Base-by-base conservation (phyloP, 768 basidiomycete genomes). In the Leccinum subgranulosum region DNA sequence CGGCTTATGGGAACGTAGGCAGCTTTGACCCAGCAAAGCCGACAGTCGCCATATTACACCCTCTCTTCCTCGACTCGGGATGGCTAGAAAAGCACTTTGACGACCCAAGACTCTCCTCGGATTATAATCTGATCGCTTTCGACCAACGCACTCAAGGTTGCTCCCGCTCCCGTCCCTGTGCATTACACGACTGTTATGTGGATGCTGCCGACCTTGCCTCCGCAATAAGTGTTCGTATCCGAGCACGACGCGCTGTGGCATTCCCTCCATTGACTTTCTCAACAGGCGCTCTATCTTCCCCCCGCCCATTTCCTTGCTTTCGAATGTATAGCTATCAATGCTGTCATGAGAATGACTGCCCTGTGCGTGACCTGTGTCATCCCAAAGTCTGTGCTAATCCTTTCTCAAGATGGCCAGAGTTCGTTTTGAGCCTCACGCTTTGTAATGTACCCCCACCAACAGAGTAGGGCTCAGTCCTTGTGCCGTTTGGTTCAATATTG, bases 131-230 rank as follows among this genome's bases (percentile, higher is more conserved):
- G 29, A 84, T 92, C 60, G 86, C 87, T 6, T 87, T 91, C 67
- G 90, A 92, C 69, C 81, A 83, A 64, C 83, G 90, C 11, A 77
- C 80, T 10, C 77, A 77, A 27, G 90, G 90, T 14, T 79, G 75
- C 68, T 87, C 86, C 3, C 69, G 70, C 3, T 79, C 75, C 59
- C 77, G 82, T 53, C 81, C 79, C 4, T 83, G 73, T 50, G 81
- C 79, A 8, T 74, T 76, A 48, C 84, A 86, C 64, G 90, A 92
- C 71, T 81, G 78, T 57, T 92, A 88, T 83, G 88, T 90, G 7
- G 83, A 88, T 43, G 87, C 89, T 2, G 90, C 88, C 34, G 90
- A 92, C 74, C 64, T 92, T 36, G 90, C 87, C 4, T 77, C 81
- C 15, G 84, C 82, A 52, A 81, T 81, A 61, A 81, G 84, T 71